Conservation (phyloP, 495 filamentous ascomycete genomes). For the Aspergillus olivimuriae region DNA sequence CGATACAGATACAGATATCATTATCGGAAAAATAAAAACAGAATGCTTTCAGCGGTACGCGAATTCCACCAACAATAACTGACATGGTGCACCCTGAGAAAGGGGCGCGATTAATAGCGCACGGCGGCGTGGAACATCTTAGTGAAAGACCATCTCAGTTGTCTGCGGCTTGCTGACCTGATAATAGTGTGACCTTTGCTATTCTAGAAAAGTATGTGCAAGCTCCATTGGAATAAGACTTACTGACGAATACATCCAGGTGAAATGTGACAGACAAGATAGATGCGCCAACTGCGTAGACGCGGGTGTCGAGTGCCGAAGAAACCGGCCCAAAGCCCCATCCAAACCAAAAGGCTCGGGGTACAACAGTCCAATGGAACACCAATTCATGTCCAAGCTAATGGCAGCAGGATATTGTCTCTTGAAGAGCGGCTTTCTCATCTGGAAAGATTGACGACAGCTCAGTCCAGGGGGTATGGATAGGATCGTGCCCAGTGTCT, state of each 20-base stretch:
- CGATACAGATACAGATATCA: no score
- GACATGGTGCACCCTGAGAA: no score
- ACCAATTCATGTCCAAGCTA: not conserved
- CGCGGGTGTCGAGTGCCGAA: constrained; percentile 16
- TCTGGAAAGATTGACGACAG: not conserved
- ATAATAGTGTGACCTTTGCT: constrained; percentile 25
- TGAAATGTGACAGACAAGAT: constrained; percentile 19
- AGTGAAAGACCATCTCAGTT: no score
- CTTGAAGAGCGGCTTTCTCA: not conserved
- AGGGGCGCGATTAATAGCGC: no score
- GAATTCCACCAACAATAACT: no score
- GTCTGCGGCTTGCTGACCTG: no score
- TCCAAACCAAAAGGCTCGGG: no score
- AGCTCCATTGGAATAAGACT: not conserved
- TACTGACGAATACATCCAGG: constrained; percentile 1
- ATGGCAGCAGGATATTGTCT: not conserved
- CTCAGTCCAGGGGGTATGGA: not conserved
- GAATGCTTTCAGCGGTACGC: no score
- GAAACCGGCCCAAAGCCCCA: not conserved
- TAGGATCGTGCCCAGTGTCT: not conserved
- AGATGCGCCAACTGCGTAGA: constrained; percentile 23
- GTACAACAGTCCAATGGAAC: no score
- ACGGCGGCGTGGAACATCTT: no score
- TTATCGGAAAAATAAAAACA: no score
- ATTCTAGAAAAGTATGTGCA: constrained; percentile 18